A percentile compares a stretch with the other conserved stretches of the same genome.
These are phyloP conservation scores for Microcyclospora tardicrescens DNA, from an alignment of 2,329 filamentous ascomycete genomes.

Conservation along the genomic window DNA sequence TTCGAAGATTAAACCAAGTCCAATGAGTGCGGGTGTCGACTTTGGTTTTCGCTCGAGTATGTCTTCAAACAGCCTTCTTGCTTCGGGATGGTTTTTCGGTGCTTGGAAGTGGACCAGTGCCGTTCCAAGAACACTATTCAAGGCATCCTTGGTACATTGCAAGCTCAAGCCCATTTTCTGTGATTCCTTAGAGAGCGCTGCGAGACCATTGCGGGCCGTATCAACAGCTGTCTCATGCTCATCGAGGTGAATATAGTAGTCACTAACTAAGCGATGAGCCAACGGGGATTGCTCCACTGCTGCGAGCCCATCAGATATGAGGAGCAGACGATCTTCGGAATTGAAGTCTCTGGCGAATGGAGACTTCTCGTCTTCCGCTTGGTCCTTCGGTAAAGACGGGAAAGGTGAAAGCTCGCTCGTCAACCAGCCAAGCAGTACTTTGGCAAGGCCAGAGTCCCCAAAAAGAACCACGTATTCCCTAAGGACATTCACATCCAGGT, in stretches of 20 bases:
- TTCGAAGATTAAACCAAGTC: constrained; percentile 80
- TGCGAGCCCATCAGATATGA: constrained; percentile 53
- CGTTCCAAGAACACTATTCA: constrained; percentile 70
- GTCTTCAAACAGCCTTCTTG: constrained; percentile 70
- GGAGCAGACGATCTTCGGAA: constrained; percentile 64
- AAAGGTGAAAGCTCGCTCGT: constrained; percentile 77
- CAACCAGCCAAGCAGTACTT: constrained; percentile 70
- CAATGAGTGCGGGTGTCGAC: constrained; percentile 72
- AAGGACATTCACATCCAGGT: constrained; percentile 67
- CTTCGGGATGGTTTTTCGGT: constrained; percentile 78
- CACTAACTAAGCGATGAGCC: constrained; percentile 67
- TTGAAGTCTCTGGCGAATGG: constrained; percentile 49
- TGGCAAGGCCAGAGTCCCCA: constrained; percentile 67
- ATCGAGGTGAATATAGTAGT: constrained; percentile 73
- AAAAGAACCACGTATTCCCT: constrained; percentile 74
- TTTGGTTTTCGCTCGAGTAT: constrained; percentile 63
- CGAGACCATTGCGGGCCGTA: constrained; percentile 60
- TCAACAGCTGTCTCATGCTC: constrained; percentile 76
- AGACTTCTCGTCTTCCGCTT: constrained; percentile 29
- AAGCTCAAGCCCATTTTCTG: constrained; percentile 57
- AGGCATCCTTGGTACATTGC: constrained; percentile 56
- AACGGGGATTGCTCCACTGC: constrained; percentile 54
- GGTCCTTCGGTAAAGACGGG: constrained; percentile 45
- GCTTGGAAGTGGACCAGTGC: constrained; percentile 81
- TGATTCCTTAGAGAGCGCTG: constrained; percentile 46